Evolutionary conservation across 164 flowering plant species (phyloP), one percentile per base, ranked within the genome.

Genomic region (Aristolochia fimbriata): DNA sequence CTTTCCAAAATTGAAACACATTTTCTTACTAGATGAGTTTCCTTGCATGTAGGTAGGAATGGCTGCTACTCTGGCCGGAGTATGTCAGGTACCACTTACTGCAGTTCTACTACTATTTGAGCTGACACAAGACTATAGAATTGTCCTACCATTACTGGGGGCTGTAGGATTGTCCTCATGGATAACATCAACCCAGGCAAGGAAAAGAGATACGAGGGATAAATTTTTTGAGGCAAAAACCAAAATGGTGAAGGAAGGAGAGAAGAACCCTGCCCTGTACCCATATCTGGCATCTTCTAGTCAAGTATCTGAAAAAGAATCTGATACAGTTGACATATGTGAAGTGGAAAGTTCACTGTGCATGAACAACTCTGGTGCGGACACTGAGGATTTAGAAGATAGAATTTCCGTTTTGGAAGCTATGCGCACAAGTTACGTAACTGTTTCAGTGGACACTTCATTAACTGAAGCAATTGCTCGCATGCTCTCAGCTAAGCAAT

Each of bases 11-110:
- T 62, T 22, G n/a, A 15, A 15, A n/a, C 0, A 25, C 33, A 19
- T 27, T 30, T 68, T 55, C 47, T 59, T 8, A 30, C 53, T 27
- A n/a, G 15, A 13, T 4, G 58, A 13, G 58, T 30, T 23, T 20
- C 6, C 47, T 30, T 62, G 43, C 45, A 16, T 52, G 73, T 78
- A 88, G 96, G 98, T 92, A 65, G 98, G 98, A 50, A 92, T 92
- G 98, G 98, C 98, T 64, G 98, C 96, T 62, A 92, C 98, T 57
- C 90, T 92, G 63, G 93, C 96, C 53, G 95, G 95, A 43, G 98
- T 92, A 27, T 92, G 98, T 68, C 91, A 87, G 69, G 98, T 92
- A 46, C 98, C 98, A 41, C 84, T 92, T 47, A 87, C 98, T 47
- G 70, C 98, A 60, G 98, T 89, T 58, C 61, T 92, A 62, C 87